Evolutionary conservation across 306 rosid species (phyloP), one percentile per base, ranked within the genome.

Genomic region (Canavalia ensiformis): DNA sequence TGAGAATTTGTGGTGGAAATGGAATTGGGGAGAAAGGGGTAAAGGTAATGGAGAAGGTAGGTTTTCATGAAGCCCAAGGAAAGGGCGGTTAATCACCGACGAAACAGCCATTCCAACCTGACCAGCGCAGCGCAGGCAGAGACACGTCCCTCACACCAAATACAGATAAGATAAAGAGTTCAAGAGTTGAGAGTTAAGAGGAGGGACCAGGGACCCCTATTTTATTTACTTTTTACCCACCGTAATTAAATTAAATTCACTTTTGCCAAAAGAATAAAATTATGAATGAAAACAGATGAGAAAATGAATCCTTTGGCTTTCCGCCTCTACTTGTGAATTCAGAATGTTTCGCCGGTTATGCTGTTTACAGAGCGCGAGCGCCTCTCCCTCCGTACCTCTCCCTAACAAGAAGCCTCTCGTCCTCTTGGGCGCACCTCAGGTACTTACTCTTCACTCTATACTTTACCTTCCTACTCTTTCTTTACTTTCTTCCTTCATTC

Each of bases 341-440:
- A n/a, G 3, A 10, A 72, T 86, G 92, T 81, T 91, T 87, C 95
- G 98, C 18, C 88, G 94, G 39, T 86, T 89, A 52, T 90, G 77
- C 79, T 92, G 94, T 76, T 80, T 88, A 46, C 88, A 79, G 3
- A 56, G 87, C 54, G 68, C 89, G 3, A 56, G 87, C 54, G 68
- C 89, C 9, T 60, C 92, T 25, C 59, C 90, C 2, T 72, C 85
- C 30, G 7, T 72, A 59, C 56, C 85, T 10, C 49, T 49, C 81
- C 4, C 2, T 41, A 60, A 11, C 37, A 68, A 69, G 41, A 91
- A 92, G 85, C 81, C 94, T 42, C 76, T 95, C 47, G 97, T 91
- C 67, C 88, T 92, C 51, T 55, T 95, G 86, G 97, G 98, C 33
- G 91, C 98, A 44, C 98, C 98, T 80, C 96, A 87, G 87, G 94